Evolutionary conservation across 1,139 yeast genomes (phyloP).

Genomic region (Taphrina flavorubra): DNA sequence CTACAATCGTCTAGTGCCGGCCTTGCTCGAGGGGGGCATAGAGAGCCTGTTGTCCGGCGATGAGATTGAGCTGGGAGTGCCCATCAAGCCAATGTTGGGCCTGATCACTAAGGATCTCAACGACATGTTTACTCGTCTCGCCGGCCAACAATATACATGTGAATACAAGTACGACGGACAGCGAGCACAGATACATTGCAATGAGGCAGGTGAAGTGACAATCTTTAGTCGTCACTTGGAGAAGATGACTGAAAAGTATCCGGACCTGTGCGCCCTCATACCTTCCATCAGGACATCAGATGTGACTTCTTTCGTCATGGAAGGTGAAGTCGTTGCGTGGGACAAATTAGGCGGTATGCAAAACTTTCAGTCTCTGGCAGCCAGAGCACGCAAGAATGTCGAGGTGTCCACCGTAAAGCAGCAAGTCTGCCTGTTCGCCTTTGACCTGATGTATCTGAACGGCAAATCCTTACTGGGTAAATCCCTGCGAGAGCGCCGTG

Average conservation of each 20-base stretch:
- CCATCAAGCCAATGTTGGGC: conserved; percentile 96
- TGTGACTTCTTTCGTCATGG: conserved; percentile 51
- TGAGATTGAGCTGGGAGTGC: conserved; percentile 60
- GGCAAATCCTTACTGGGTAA: conserved; percentile 69
- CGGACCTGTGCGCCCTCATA: conserved; percentile 70
- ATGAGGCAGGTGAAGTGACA: conserved; percentile 67
- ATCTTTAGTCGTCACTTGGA: conserved; percentile 94
- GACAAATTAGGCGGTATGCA: conserved; percentile 72
- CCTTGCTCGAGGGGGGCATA: conserved; percentile 71
- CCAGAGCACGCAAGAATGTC: conserved; percentile 93
- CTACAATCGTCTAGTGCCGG: conserved; percentile 75
- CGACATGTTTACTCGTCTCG: conserved; percentile 83
- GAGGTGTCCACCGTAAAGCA: conserved; percentile 85
- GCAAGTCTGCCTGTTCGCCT: conserved; percentile 87
- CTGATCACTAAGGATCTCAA: conserved; percentile 91
- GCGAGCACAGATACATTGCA: conserved; percentile 88
- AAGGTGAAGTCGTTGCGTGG: conserved; percentile 98
- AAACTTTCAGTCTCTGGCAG: conserved; percentile 90
- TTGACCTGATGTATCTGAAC: conserved; percentile 78
- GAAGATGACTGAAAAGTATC: conserved; percentile 95
- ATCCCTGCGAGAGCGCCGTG: conserved; percentile 72
- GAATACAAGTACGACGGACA: conserved; percentile 98
- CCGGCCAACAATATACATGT: conserved; percentile 77
- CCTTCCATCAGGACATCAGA: conserved; percentile 24
- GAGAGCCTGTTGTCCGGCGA: conserved; percentile 55